Percentiles rank a stretch among this genome's conserved stretches.
Conservation (phyloP, 768 basidiomycete species). For the Dacryopinax spathularia region DNA sequence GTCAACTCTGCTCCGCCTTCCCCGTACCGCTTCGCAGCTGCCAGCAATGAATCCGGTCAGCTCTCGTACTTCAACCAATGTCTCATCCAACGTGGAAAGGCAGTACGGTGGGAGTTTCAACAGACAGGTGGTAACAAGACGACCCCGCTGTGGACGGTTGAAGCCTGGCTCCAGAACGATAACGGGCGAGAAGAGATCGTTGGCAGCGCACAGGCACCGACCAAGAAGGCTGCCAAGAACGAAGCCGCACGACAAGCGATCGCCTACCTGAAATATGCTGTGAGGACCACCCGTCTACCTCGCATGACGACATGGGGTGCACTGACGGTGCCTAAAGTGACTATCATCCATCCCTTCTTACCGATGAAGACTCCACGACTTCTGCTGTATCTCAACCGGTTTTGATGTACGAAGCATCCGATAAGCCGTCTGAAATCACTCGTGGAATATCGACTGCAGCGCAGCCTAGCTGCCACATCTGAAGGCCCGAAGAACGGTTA, state of each 20-base stretch:
- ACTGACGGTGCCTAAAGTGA: background rate
- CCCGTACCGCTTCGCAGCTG: background rate
- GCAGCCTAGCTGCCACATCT: background rate
- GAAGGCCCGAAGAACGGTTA: background rate
- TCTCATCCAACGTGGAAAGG: background rate
- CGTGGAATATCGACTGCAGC: background rate
- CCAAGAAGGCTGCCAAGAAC: conserved; percentile 4
- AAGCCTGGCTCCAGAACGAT: background rate
- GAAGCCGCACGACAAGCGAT: background rate
- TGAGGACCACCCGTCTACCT: background rate
- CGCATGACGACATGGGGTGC: background rate
- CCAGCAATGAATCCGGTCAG: background rate
- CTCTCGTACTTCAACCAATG: background rate
- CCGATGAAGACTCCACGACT: background rate
- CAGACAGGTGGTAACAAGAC: background rate
- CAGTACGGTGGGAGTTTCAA: background rate
- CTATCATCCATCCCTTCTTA: background rate
- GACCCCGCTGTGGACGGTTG: background rate
- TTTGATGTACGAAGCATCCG: background rate
- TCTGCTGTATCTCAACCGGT: background rate
- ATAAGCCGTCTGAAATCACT: background rate
- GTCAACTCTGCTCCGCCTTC: background rate
- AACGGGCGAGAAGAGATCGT: background rate
- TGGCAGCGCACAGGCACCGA: background rate
- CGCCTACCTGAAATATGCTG: background rate